Evolutionary conservation across 2,329 filamentous ascomycete genomes (phyloP), one percentile per base, ranked within the genome.

Genomic region (Shiraia sp.): DNA sequence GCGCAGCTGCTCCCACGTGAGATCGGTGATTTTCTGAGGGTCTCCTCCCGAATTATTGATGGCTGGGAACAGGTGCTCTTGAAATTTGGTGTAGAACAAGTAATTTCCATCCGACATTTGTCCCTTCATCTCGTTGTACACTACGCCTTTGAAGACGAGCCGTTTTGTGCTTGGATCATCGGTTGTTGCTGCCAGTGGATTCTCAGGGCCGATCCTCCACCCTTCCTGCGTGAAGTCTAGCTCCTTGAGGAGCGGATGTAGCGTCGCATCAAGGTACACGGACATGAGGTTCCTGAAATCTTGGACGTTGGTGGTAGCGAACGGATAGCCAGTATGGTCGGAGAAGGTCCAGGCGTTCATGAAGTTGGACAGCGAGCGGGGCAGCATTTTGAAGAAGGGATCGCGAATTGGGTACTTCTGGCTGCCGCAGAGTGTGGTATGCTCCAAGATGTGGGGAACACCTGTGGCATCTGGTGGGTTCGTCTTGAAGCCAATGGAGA

Each of bases 101-200:
- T 99, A 99, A 54, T 90, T 90, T 6, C 92, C 90, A 68, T 99
- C 93, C 2, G 93, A 97, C 85, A 97, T 95, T 65, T 96, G 91
- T 0, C 93, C 93, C 73, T 99, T 99, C 93, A 99, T 99, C 74
- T 99, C 93, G 62, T 99, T 99, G 74, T 97, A 97, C 1, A 97
- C 92, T 1, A 97, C 93, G 17, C 92, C 92, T 74, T 97, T 97
- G 78, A 97, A 97, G 1, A 96, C 88, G 28, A 95, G 73, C 50
- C 82, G 83, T 66, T 83, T 82, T 63, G 83, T 80, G 41, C 83
- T 59, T 50, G 73, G 58, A 43, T 73, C 56, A 50, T 73, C 51
- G 42, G 74, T 51, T 51, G 68, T 61, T 16, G 66, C 70, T 22
- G 76, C 74, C 39, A 79, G 60, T 32, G 85, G 89, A 65, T 97